Percentiles rank a stretch among this genome's conserved stretches.
These are phyloP conservation scores for Metschnikowia henanensis DNA, from an alignment of 805 yeast species.

Conservation along the genomic window DNA sequence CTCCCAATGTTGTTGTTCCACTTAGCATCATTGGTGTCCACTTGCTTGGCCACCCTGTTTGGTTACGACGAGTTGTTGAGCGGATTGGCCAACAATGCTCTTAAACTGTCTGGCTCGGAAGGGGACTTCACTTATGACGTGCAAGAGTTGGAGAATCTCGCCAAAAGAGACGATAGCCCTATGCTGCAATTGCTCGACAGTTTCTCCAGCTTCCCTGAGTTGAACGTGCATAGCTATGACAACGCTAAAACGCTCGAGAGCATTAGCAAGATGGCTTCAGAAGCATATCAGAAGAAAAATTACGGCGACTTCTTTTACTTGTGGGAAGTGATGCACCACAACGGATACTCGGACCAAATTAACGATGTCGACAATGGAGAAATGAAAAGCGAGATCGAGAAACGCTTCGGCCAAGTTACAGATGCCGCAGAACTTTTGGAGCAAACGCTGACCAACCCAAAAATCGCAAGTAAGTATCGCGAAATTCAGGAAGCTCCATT, in stretches of 20 bases:
- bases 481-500: background rate
- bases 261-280: background rate
- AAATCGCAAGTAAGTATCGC: background rate
- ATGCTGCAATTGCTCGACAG: background rate
- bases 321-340: constrained; percentile 6
- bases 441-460: background rate
- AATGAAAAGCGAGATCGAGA: background rate
- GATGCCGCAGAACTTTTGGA: background rate
- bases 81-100: background rate
- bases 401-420: background rate
- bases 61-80: background rate
- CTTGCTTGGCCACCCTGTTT: no score
- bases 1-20: no score
- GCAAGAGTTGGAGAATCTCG: background rate
- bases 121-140: background rate
- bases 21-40: no score
- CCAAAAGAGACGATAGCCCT: background rate
- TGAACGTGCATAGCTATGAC: constrained; percentile 2
- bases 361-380: constrained; percentile 1
- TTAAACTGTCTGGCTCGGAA: background rate
- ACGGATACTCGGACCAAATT: constrained; percentile 1
- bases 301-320: constrained; percentile 7
- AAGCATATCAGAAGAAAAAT: background rate
- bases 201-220: background rate
- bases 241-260: background rate